Evolutionary conservation across 1,284 basidiomycete genomes (phyloP), one percentile per base, ranked within the genome.

Genomic region (Xanthoconium separans): DNA sequence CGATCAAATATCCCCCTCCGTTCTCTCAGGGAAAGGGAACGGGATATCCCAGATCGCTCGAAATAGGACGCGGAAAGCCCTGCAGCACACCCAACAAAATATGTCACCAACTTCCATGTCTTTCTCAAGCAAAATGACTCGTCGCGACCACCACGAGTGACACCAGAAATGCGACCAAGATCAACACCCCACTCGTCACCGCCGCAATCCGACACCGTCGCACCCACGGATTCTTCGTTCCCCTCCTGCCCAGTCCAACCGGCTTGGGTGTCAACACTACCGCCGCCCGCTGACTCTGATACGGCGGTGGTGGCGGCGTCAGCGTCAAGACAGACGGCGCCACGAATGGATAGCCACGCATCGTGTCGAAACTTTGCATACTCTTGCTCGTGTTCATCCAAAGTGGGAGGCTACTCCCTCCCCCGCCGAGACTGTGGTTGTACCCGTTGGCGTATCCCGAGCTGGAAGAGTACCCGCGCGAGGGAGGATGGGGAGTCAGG

Each of bases 141-240:
- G 42, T 56, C 45, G 27, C 60, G 6, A 44, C 54, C 29, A 78
- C 70, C 36, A 78, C 58, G n/a, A 80, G 55, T 16, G 73, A 70
- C 16, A 74, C 68, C 20, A 79, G 56, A 51, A 74, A 71, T 15
- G 64, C 72, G 6, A 68, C 59, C 22, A 69, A 40, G 4, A 81
- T 58, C 30, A 79, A 22, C 31, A 74, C 51, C 9, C 77, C 76
- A 50, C 78, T 76, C 47, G 65, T 55, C 30, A 73, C 63, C 22
- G 78, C 78, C 0, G 78, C 78, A 27, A 78, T 63, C 47, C 79
- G 73, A 61, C 79, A 80, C 10, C 78, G 65, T 20, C 57, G 57
- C 15, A 80, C 75, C 76, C 78, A 80, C n/a, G 64, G 73, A 56
- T 77, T 61, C 58, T 41, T 64, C 56, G 51, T 56, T 41, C 54